These are phyloP conservation scores for Russula virescens DNA, from an alignment of 768 basidiomycete species.

Conservation along the genomic window DNA sequence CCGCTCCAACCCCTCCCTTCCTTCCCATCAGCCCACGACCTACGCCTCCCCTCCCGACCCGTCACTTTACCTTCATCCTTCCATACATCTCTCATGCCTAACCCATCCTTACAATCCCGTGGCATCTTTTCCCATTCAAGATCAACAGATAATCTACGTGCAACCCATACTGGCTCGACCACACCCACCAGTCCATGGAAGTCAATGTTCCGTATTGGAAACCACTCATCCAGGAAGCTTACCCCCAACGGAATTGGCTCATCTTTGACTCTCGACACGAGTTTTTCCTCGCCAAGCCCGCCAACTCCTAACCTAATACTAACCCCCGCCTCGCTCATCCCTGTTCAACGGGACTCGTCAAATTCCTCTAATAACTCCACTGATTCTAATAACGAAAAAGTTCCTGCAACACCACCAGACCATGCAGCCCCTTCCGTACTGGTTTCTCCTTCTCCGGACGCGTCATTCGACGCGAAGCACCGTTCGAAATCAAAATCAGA, in stretches of 20 bases:
- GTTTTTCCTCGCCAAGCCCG: conserved; percentile 33
- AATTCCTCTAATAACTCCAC: conserved; percentile 75
- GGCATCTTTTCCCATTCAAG: conserved; percentile 21
- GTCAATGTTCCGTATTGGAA: conserved; percentile 66
- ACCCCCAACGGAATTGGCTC: conserved; percentile 33
- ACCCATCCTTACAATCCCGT: conserved; percentile 9
- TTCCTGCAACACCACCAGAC: conserved; percentile 21
- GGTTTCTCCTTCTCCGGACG: conserved; percentile 23
- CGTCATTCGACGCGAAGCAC: conserved; percentile 18
- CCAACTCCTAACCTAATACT: conserved; percentile 46
- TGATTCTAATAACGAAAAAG: conserved; percentile 50
- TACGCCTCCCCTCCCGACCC: not conserved
- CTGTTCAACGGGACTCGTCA: conserved; percentile 65
- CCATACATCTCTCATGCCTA: conserved; percentile 13
- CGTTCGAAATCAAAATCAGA: conserved; percentile 30
- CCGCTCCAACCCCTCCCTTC: not conserved
- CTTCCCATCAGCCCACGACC: not conserved
- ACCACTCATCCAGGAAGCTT: conserved; percentile 57
- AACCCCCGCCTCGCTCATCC: conserved; percentile 47
- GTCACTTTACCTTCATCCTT: not conserved
- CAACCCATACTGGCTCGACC: conserved; percentile 16
- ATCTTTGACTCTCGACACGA: conserved; percentile 51
- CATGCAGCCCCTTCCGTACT: conserved; percentile 25
- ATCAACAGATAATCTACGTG: conserved; percentile 23
- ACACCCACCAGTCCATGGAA: conserved; percentile 47